Percentiles rank a stretch among this genome's conserved stretches.
phyloP scores from a whole-genome alignment of 2,329 filamentous ascomycete genomes.

The Zasmidium cellare region DNA sequence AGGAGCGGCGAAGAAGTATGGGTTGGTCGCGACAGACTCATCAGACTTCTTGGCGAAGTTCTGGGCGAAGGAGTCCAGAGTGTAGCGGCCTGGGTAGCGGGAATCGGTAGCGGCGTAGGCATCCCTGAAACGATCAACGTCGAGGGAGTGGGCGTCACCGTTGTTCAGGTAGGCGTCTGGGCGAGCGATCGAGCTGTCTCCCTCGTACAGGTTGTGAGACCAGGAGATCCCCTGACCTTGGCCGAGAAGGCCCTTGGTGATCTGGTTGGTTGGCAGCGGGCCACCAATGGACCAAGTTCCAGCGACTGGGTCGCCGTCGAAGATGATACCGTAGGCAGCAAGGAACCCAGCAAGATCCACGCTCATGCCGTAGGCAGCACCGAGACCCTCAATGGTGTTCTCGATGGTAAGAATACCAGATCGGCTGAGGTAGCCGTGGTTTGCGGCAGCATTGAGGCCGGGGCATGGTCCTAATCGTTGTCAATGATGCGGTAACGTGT shows the following conservation, averaged over 20 bases:
- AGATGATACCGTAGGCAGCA: conserved; percentile 31
- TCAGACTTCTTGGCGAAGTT: conserved; percentile 15
- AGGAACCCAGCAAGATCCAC: conserved; percentile 26
- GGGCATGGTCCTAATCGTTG: conserved; percentile 21
- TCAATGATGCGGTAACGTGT: neutral
- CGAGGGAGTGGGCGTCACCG: conserved; percentile 24
- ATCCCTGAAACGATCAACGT: conserved; percentile 19
- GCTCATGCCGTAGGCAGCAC: conserved; percentile 12
- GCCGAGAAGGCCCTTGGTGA: conserved; percentile 18
- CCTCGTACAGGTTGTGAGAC: conserved; percentile 39
- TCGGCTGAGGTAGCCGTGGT: conserved; percentile 22
- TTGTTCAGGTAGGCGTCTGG: conserved; percentile 28
- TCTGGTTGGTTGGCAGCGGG: conserved; percentile 10
- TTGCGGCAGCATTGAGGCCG: conserved; percentile 24
- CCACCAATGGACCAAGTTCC: conserved; percentile 23
- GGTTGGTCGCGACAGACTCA: conserved; percentile 31
- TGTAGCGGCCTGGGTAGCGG: conserved; percentile 13
- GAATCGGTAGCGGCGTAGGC: conserved; percentile 22
- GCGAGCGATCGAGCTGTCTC: conserved; percentile 31
- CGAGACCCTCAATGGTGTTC: conserved; percentile 15
- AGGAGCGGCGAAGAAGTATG: conserved; percentile 33
- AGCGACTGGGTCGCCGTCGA: conserved; percentile 17
- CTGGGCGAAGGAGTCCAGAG: conserved; percentile 22
- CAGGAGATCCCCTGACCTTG: conserved; percentile 27
- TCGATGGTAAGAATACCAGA: conserved; percentile 13